A percentile compares a stretch with the other conserved stretches of the same genome.
Evolutionary conservation across 148 eudicot species (phyloP).

Genomic region (Camellia japonica): DNA sequence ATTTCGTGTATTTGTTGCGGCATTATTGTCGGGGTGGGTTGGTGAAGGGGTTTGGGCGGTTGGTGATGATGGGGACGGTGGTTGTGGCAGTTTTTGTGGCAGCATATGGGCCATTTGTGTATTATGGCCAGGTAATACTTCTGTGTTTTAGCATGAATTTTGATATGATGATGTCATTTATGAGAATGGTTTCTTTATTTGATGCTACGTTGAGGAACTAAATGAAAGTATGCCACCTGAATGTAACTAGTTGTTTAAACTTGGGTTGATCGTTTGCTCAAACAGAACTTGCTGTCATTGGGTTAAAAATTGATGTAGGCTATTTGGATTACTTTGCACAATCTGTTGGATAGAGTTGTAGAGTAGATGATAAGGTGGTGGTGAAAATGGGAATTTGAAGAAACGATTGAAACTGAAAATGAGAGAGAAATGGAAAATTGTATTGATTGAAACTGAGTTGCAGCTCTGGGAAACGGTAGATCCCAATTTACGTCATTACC

Average conservation of each 20-base stretch:
- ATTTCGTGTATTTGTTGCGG: slow-evolving; percentile 86
- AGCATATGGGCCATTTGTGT: slow-evolving; percentile 86
- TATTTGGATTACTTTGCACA: no score
- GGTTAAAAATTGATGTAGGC: background rate
- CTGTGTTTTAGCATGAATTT: background rate
- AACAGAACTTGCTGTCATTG: background rate
- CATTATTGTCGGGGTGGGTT: slow-evolving; percentile 82
- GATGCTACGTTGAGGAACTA: background rate
- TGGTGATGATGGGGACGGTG: slow-evolving; percentile 61
- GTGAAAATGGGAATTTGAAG: no score
- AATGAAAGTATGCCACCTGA: background rate
- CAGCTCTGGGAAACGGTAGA: no score
- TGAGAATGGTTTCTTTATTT: background rate
- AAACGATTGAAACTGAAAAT: no score
- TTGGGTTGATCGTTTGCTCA: background rate
- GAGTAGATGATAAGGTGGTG: no score
- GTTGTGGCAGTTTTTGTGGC: slow-evolving; percentile 61
- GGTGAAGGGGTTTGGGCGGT: slow-evolving; percentile 57
- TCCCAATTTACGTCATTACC: no score
- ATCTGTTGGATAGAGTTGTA: no score
- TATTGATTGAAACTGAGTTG: no score
- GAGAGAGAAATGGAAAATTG: no score
- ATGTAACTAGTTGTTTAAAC: background rate
- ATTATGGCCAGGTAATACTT: slow-evolving; percentile 68
- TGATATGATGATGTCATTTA: background rate